Conservation (phyloP, 2,329 filamentous ascomycete genomes). For the Colletotrichum godetiae region DNA sequence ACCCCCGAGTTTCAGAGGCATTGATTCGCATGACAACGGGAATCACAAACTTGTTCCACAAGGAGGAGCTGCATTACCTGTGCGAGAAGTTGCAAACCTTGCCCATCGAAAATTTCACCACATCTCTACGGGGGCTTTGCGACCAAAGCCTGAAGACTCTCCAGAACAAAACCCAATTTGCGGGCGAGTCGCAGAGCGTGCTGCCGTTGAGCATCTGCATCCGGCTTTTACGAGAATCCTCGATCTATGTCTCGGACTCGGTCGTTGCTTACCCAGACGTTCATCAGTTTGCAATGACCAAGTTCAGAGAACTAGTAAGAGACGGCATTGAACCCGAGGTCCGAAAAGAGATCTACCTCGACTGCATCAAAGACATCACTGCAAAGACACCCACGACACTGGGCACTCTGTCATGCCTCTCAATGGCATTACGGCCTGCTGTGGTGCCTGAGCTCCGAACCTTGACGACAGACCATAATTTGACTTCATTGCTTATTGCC, state of each 20-base stretch:
- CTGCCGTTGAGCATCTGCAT: slow-evolving; percentile 66
- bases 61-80: slow-evolving; percentile 69
- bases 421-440: slow-evolving; percentile 58
- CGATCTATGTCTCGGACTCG: slow-evolving; percentile 63
- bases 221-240: slow-evolving; percentile 78
- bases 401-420: slow-evolving; percentile 78
- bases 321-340: slow-evolving; percentile 64
- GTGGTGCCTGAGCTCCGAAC: slow-evolving; percentile 63
- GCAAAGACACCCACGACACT: slow-evolving; percentile 72
- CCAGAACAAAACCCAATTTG: slow-evolving; percentile 55
- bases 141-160: slow-evolving; percentile 65
- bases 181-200: slow-evolving; percentile 47
- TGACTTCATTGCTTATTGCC: slow-evolving; percentile 71
- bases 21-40: slow-evolving; percentile 73
- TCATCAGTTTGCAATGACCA: slow-evolving; percentile 71
- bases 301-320: slow-evolving; percentile 70
- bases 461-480: slow-evolving; percentile 70
- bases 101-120: slow-evolving; percentile 71
- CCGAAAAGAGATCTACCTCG: slow-evolving; percentile 71
- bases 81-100: slow-evolving; percentile 77
- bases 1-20: slow-evolving; percentile 86
- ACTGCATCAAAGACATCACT: slow-evolving; percentile 76
- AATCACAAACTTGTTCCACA: slow-evolving; percentile 61
- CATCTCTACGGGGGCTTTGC: slow-evolving; percentile 71
- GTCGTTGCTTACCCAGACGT: slow-evolving; percentile 70